These are phyloP conservation scores for Microthlaspi erraticum DNA, from an alignment of 345 rosid genomes.

Conservation along the genomic window DNA sequence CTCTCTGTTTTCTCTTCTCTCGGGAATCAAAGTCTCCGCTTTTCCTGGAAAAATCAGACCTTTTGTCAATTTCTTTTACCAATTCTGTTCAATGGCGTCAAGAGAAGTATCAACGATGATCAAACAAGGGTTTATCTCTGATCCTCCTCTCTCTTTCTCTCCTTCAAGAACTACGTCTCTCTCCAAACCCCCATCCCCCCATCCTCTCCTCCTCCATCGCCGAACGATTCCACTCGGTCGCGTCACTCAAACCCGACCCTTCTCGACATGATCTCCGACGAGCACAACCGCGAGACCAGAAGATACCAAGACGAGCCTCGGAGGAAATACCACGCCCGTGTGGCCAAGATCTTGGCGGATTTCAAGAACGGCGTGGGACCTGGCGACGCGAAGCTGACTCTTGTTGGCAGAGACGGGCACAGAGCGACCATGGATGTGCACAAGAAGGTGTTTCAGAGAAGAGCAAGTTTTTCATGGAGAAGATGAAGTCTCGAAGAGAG, in stretches of 20 bases:
- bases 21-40: constrained; percentile 44
- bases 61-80: too few relatives aligned
- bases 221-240: too few relatives aligned
- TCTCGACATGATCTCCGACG: too few relatives aligned
- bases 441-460: constrained; percentile 58
- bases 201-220: too few relatives aligned
- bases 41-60: not conserved
- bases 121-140: constrained; percentile 59
- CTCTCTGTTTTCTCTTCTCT: constrained; percentile 21
- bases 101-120: constrained; percentile 58
- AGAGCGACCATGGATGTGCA: constrained; percentile 70
- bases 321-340: too few relatives aligned
- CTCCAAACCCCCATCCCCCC: constrained; percentile 47
- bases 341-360: too few relatives aligned
- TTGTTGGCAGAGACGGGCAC: constrained; percentile 64
- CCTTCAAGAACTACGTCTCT: too few relatives aligned
- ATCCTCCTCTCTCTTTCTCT: constrained; percentile 30
- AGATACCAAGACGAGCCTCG: too few relatives aligned
- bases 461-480: constrained; percentile 69
- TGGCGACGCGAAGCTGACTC: too few relatives aligned
- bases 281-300: too few relatives aligned
- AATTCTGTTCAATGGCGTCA: not conserved
- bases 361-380: too few relatives aligned
- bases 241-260: too few relatives aligned
- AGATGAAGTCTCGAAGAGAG: constrained; percentile 45